These are phyloP conservation scores for Populus deltoides DNA, from an alignment of 345 rosid genomes.

Conservation along the genomic window DNA sequence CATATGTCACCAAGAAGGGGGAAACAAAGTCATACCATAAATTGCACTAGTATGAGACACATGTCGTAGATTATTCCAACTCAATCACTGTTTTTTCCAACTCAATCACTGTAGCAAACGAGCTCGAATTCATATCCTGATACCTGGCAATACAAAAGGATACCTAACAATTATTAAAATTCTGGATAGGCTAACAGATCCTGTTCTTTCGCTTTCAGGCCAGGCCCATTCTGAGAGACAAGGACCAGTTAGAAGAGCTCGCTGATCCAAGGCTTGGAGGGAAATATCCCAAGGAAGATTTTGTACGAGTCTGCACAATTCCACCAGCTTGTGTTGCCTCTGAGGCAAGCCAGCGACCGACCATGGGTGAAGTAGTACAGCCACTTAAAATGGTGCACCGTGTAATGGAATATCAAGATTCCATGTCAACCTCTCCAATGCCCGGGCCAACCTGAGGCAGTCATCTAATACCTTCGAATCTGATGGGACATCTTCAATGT, in stretches of 20 bases:
- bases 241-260: constrained; percentile 84
- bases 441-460: constrained; percentile 68
- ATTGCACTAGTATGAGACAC: no score
- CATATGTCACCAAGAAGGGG: no score
- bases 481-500: constrained; percentile 90
- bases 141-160: neutral
- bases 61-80: no score
- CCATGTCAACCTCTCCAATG: constrained; percentile 39
- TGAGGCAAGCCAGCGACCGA: constrained; percentile 89
- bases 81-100: no score
- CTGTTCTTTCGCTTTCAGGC: constrained; percentile 52
- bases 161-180: neutral
- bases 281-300: constrained; percentile 89
- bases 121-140: neutral
- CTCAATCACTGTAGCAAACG: no score
- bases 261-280: constrained; percentile 77
- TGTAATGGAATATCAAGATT: constrained; percentile 68
- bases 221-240: constrained; percentile 93
- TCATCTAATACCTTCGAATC: constrained; percentile 90
- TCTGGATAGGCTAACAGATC: neutral
- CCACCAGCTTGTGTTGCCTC: constrained; percentile 98
- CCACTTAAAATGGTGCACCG: constrained; percentile 99
- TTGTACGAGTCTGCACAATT: constrained; percentile 83
- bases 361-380: constrained; percentile 99
- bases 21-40: no score